phyloP scores from a whole-genome alignment of 2,329 filamentous ascomycete species.

The Ceratocystis lukuohia region DNA sequence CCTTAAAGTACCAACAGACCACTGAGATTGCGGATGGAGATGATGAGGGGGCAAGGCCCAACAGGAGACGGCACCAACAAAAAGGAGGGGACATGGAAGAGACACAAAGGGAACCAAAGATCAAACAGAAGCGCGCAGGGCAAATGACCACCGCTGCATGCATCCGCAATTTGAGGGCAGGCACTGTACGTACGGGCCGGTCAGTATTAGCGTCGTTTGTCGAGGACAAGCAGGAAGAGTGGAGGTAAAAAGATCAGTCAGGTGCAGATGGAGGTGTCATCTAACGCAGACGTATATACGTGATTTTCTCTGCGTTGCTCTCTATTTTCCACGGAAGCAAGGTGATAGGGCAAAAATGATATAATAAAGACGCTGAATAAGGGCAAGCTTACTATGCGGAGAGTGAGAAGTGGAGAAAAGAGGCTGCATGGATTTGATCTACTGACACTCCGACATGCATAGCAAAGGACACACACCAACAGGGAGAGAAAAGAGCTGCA shows the following conservation, averaged over 20 bases:
- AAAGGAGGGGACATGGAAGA: not conserved
- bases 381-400: not conserved
- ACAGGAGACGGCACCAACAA: not conserved
- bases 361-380: not conserved
- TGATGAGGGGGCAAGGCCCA: not conserved
- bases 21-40: not conserved
- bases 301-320: not conserved
- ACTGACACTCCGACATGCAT: slow-evolving; percentile 9
- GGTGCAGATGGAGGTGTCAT: not conserved
- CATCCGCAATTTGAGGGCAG: not conserved
- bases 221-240: not conserved
- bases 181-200: not conserved
- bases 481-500: not conserved
- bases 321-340: not conserved
- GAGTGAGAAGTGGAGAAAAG: slow-evolving; percentile 1
- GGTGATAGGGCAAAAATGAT: too few species aligned
- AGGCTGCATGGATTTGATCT: not conserved
- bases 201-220: not conserved
- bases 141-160: not conserved
- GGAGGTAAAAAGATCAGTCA: not conserved
- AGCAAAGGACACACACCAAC: not conserved
- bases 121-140: not conserved
- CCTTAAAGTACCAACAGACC: not conserved
- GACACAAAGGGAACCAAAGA: not conserved
- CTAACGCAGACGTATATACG: not conserved